Evolutionary conservation across 2,329 filamentous ascomycete genomes (phyloP).

Genomic region (Taxawa tesnikishii): DNA sequence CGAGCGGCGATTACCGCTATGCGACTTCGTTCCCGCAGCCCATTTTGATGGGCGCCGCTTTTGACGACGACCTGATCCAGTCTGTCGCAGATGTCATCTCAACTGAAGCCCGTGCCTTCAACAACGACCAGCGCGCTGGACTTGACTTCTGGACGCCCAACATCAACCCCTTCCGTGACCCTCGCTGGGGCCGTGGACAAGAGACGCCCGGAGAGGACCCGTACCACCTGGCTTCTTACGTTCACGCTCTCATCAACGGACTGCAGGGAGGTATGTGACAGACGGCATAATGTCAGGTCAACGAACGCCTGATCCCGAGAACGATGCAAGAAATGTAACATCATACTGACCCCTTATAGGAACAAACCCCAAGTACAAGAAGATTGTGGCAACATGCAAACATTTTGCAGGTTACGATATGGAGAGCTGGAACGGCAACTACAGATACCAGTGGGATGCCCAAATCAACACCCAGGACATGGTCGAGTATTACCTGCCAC

Average conservation of each 20-base stretch:
- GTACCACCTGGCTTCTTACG: constrained; percentile 20
- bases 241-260: constrained; percentile 19
- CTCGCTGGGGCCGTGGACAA: constrained; percentile 23
- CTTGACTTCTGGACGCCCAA: constrained; percentile 55
- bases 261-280: constrained; percentile 20
- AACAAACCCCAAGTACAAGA: constrained; percentile 20
- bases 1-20: constrained; percentile 40
- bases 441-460: constrained; percentile 41
- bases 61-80: constrained; percentile 50
- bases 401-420: constrained; percentile 27
- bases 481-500: constrained; percentile 54
- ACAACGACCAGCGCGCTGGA: constrained; percentile 44
- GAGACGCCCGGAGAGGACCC: constrained; percentile 14
- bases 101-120: constrained; percentile 54
- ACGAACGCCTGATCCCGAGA: no score
- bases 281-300: no score
- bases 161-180: constrained; percentile 51
- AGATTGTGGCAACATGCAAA: constrained; percentile 34
- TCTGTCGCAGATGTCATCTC: constrained; percentile 43
- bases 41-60: constrained; percentile 49
- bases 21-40: constrained; percentile 56
- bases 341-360: no score
- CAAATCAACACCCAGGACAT: constrained; percentile 49
- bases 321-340: no score
- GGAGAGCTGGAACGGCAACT: constrained; percentile 19